Evolutionary conservation across 2,329 filamentous ascomycete genomes (phyloP).

Genomic region (Ambrosiella cleistominuta): DNA sequence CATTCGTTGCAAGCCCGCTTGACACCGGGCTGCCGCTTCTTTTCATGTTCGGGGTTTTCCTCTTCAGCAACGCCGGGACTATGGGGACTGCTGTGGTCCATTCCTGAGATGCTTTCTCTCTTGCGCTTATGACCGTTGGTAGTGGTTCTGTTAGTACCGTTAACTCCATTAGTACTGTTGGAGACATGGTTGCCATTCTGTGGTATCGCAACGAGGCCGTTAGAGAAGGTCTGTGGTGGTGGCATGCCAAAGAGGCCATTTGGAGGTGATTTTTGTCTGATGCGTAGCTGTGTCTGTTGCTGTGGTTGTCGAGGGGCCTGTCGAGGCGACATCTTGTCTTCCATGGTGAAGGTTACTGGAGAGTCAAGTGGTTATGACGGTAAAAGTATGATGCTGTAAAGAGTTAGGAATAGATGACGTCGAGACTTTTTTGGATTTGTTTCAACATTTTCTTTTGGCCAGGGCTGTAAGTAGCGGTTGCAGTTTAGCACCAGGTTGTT

Average conservation of each 20-base stretch:
- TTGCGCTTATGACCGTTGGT: conserved; percentile 44
- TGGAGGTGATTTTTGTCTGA: neutral
- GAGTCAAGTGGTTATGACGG: neutral
- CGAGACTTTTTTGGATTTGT: neutral
- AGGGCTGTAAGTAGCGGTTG: no score
- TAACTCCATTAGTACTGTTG: neutral
- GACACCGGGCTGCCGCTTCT: conserved; percentile 48
- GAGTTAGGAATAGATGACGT: neutral
- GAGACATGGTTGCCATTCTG: neutral
- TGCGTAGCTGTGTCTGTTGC: neutral
- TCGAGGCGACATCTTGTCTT: neutral
- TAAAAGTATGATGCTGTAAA: neutral
- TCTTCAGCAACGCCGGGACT: conserved; percentile 42
- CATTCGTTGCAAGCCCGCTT: conserved; percentile 77
- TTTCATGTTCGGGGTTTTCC: conserved; percentile 35
- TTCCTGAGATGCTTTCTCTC: conserved; percentile 29
- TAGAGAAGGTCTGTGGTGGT: neutral
- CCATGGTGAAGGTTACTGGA: neutral
- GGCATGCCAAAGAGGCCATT: neutral
- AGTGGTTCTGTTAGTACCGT: neutral
- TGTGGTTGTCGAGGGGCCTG: neutral
- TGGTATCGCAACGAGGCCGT: neutral
- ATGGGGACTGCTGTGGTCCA: conserved; percentile 41
- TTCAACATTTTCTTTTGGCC: neutral
- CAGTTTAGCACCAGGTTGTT: neutral